These are phyloP conservation scores for Penstemon newberryi DNA, from an alignment of 257 asterid genomes.

Conservation along the genomic window DNA sequence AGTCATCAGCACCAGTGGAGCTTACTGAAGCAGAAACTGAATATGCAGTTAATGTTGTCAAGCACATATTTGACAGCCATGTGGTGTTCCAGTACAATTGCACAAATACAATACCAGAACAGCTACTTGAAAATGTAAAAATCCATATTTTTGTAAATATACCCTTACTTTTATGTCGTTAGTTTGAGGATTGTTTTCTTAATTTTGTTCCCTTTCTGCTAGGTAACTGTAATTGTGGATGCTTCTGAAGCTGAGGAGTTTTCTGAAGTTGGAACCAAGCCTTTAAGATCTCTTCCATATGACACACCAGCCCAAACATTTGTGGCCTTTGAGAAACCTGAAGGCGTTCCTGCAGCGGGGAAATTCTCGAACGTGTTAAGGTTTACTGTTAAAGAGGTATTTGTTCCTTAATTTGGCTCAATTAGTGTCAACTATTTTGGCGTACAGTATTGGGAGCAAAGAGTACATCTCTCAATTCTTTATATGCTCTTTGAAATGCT, in stretches of 20 bases:
- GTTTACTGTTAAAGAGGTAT: constrained; percentile 93
- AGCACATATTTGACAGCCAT: constrained; percentile 86
- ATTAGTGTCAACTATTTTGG: neutral
- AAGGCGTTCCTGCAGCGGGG: constrained; percentile 86
- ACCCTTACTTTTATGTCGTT: constrained; percentile 10
- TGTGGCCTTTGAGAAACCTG: constrained; percentile 96
- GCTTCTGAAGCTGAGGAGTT: constrained; percentile 97
- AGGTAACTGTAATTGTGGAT: constrained; percentile 94
- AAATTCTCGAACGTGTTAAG: constrained; percentile 82
- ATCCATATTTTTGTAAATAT: neutral
- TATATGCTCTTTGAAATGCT: neutral
- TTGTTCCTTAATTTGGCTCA: constrained; percentile 13
- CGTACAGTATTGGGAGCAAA: neutral
- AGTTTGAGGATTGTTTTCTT: constrained; percentile 14
- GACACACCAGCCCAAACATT: constrained; percentile 91
- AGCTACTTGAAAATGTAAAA: constrained; percentile 83
- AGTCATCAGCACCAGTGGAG: constrained; percentile 98
- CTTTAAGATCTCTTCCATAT: constrained; percentile 78
- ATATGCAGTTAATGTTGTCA: constrained; percentile 93
- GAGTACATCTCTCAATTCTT: neutral
- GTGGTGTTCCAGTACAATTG: constrained; percentile 97
- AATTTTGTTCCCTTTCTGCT: constrained; percentile 30
- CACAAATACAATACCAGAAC: constrained; percentile 94
- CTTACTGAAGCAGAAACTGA: constrained; percentile 99
- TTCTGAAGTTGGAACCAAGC: constrained; percentile 81